Base-by-base conservation (phyloP, 805 yeast species). In the Cyberlindnera euphorbiiphila region DNA sequence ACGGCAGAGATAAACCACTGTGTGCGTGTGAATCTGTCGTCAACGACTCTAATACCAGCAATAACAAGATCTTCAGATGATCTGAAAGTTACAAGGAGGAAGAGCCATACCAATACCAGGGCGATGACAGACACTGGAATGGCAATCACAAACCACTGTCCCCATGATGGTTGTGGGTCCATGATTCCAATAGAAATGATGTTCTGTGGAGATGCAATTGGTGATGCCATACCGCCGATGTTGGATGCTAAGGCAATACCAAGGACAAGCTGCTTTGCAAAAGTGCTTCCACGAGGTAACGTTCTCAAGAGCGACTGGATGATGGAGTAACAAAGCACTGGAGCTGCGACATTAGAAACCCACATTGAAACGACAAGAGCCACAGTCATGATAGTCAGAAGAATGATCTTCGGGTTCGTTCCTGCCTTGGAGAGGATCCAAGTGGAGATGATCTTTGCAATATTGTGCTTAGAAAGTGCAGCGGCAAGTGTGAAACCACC, bases 401-500 rank as follows among this genome's bases (percentile, higher is more conserved):
- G 65, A 16, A 91, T 81, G 26, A 75, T 71, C 23, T 81, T 72
- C 9, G 98, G 98, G 46, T 81, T 78, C 5, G 91, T 84, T 9
- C 97, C 96, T 2, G 95, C 94, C 34, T 75, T 72, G 3, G 88
- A 76, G 39, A 93, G 66, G 42, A 91, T 80, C 61, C 76, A 76
- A 0, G 96, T 85, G 5, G 96, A 88, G 20, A 89, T 68, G 17
- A 82, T 72, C 56, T 84, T 87, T 37, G 96, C 97, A 42, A 91
- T 76, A 55, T 87, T 82, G 64, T 85, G 86, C 62, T 89, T 91
- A 32, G 96, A 86, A 40, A 91, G 67, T 0, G 96, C 96, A 12
- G 95, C 96, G 10, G 98, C 98, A 39, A 91, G 65, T 0, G 97
- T 82, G 62, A 91, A 91, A 1, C 98, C 98, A 47, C 98, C 98